Base-by-base conservation (phyloP, 139 green algal genomes). In the Tetraselmis striata region DNA sequence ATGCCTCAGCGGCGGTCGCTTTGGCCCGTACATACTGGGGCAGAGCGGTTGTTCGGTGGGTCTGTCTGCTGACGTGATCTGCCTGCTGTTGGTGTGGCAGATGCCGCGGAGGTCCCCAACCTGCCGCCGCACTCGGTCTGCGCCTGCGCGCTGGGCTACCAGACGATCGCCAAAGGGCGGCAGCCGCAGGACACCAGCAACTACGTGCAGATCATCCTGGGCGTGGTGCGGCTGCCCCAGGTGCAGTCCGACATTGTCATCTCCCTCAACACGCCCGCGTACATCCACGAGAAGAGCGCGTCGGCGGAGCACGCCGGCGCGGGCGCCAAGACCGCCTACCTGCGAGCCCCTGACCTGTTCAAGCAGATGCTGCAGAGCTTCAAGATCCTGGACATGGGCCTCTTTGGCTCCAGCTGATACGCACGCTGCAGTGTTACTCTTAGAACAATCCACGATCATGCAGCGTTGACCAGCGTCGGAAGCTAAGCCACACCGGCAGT, bases 191-290 rank as follows among this genome's bases (percentile, higher is more conserved):
- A 86, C 0, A 67, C 31, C 1, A 31, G 30, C 1, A 91, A 91
- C 82, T 32, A 2, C 5, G 31, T 93, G 32, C 80, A 78, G 18
- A 29, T 92, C 30, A 32, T 84, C 28, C 28, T 92, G 74, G 83
- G 75, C 0, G 76, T 92, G 2, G 75, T 94, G 32, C 84, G 92
- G 1, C 79, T 95, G 32, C 92, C 88, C 2, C 83, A 84, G 1
- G 80, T 88, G 28, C 32, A 76, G 23, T 84, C 82, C 45, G 90
- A 94, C 58, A 22, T 94, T 23, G 28, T 94, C 2, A 59, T 94
- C 26, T 90, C 80, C 30, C 74, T 94, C 11, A 93, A 93, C 78
- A 90, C 90, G 1, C 90, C 90, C 29, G 84, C 85, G 0, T 86
- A 77, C 67, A 91, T 94, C 29, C 80, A 30, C 28, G 67, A 89